phyloP scores from a whole-genome alignment of 805 yeast genomes.

The Pichia thaimueangensis region DNA sequence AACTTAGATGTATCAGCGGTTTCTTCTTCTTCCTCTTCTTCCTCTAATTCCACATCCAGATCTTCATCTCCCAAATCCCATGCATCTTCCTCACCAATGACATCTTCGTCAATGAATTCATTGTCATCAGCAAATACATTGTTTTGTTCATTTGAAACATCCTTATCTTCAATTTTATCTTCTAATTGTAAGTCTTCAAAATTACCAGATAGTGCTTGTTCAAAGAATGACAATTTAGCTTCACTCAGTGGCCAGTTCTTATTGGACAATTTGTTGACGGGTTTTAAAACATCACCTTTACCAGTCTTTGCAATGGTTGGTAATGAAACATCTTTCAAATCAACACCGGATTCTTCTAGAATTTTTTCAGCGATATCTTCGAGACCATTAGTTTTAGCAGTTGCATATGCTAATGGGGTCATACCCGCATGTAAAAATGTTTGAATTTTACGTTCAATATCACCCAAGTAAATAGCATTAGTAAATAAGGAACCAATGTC shows the following conservation, averaged over 20 bases:
- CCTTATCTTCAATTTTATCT: constrained; percentile 21
- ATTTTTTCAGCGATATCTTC: constrained; percentile 68
- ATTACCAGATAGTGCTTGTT: constrained; percentile 74
- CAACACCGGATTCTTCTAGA: constrained; percentile 61
- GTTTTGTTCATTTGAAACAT: neutral
- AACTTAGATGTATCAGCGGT: constrained; percentile 23
- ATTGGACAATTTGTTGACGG: constrained; percentile 34
- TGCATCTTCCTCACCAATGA: constrained; percentile 55
- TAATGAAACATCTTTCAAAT: constrained; percentile 49
- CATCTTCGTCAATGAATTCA: constrained; percentile 34
- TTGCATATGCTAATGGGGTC: constrained; percentile 83
- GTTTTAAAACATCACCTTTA: constrained; percentile 39
- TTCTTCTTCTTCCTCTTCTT: constrained; percentile 32
- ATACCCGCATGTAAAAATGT: constrained; percentile 74
- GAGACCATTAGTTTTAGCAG: constrained; percentile 83
- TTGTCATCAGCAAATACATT: constrained; percentile 17
- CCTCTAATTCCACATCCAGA: constrained; percentile 51
- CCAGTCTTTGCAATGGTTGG: constrained; percentile 28
- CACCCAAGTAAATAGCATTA: constrained; percentile 72
- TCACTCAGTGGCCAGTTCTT: constrained; percentile 80
- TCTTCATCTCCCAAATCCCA: constrained; percentile 84
- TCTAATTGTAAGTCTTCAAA: constrained; percentile 53
- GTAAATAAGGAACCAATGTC: constrained; percentile 76
- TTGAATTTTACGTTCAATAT: constrained; percentile 66
- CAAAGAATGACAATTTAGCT: constrained; percentile 72